Percentiles rank a stretch among this genome's conserved stretches.
Conservation (phyloP, 179 eudicot species). For the Actinidia polygama region DNA sequence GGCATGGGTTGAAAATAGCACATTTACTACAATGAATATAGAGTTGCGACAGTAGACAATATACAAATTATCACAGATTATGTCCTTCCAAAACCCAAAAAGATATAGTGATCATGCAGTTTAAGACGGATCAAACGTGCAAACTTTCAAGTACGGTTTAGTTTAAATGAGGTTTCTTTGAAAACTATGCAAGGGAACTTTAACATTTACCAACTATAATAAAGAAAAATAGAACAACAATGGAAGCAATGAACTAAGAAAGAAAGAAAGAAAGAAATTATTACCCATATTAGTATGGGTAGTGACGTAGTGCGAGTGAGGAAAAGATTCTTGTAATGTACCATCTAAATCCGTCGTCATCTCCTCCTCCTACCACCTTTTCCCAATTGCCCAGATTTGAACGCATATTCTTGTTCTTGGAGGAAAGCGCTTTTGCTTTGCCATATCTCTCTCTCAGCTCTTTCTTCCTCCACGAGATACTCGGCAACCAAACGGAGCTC, state of each 20-base stretch:
- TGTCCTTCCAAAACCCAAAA: not conserved
- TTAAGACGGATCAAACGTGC: not conserved
- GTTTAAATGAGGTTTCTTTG: not conserved
- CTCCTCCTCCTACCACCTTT: conserved; percentile 62
- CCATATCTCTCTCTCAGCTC: conserved; percentile 81
- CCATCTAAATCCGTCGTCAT: conserved; percentile 23
- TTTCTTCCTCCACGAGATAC: conserved; percentile 65
- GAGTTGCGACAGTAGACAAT: not conserved
- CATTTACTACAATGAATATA: not conserved
- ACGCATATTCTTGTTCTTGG: conserved; percentile 93
- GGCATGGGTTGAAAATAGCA: not conserved
- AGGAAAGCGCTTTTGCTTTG: conserved; percentile 79
- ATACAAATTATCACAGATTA: not conserved
- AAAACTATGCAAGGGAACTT: not conserved
- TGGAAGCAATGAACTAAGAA: not conserved
- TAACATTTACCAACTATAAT: not conserved
- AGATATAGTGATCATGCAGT: not conserved
- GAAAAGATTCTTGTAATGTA: not conserved
- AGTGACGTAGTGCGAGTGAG: not conserved
- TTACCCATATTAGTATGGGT: not conserved
- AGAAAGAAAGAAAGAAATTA: not conserved
- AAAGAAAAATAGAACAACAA: not conserved
- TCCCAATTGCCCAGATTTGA: conserved; percentile 94
- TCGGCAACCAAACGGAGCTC: not conserved
- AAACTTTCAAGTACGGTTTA: not conserved